Base-by-base conservation (phyloP, 768 basidiomycete species). In the Rhizopogon rudus region DNA sequence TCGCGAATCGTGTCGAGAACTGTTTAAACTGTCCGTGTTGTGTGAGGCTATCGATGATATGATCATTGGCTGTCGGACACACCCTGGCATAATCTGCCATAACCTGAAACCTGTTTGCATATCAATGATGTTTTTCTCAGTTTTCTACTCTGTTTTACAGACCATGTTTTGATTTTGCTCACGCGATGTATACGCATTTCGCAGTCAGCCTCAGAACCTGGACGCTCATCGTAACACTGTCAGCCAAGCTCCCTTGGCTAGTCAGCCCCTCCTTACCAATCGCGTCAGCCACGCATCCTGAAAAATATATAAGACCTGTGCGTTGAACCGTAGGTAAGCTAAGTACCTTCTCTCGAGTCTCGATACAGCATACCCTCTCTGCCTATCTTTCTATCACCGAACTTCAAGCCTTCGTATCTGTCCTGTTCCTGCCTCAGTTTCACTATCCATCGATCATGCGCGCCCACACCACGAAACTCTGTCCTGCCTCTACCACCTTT, bases 261-360 rank as follows among this genome's bases (percentile, higher is more conserved):
- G 54, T 43, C 54, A 58, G 57, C 49, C 49, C 20, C 55, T 31
- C 7, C 28, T 13, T 6, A 9, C 25, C 37, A 40, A 17, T 9
- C 39, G 25, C 28, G 63, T 65, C 64, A 62, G 61, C 64, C 61
- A 48, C 56, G 31, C 10, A 35, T 13, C 10, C 6, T 29, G 16
- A 20, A 5, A 20, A 9, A 41, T 22, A 39, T 13, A 35, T 1
- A 29, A 39, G 60, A 66, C 50, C 58, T 41, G 22, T 31, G 41
- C n/a, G 16, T 29, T 25, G 17, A 8, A 6, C 37, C 13, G 35
- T 16, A 44, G 25, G 13, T 17, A 14, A 43, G 25, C 17, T 31
- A 9, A 8, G 17, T 10, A 49, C 31, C 12, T 42, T 28, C 28
- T 40, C 22, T 29, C 13, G 9, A 29, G 40, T 28, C n/a, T 12